Evolutionary conservation across 2,329 filamentous ascomycete genomes (phyloP).

Genomic region (Aureobasidium mangrovei): DNA sequence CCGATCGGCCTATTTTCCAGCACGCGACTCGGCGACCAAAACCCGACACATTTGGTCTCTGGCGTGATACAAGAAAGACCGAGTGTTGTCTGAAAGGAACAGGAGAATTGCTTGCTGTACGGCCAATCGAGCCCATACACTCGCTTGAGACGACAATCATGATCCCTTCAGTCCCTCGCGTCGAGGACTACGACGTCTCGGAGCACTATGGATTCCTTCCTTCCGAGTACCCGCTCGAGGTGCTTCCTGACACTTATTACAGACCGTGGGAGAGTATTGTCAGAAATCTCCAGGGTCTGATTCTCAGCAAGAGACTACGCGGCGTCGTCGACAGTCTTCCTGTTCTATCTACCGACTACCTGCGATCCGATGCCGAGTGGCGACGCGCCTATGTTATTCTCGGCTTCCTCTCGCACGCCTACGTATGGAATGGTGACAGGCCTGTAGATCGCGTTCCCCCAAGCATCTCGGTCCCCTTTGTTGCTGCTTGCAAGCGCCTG

Average conservation of each 20-base stretch:
- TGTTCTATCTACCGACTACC: conserved; percentile 69
- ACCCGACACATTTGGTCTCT: background rate
- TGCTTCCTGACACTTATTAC: conserved; percentile 84
- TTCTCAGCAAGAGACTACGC: conserved; percentile 76
- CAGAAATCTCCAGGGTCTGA: conserved; percentile 75
- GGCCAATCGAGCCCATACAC: background rate
- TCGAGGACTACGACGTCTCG: conserved; percentile 74
- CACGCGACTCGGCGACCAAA: background rate
- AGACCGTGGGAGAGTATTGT: conserved; percentile 86
- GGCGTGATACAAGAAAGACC: background rate
- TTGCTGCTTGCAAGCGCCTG: conserved; percentile 62
- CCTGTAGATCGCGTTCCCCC: conserved; percentile 67
- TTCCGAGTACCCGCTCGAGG: conserved; percentile 65
- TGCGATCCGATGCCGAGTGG: conserved; percentile 84
- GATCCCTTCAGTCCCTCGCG: conserved; percentile 37
- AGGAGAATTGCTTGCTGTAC: background rate
- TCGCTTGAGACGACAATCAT: conserved; percentile 21
- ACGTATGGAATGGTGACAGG: conserved; percentile 77
- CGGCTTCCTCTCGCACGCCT: conserved; percentile 71
- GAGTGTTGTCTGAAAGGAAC: background rate
- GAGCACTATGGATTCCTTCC: conserved; percentile 79
- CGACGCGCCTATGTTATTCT: conserved; percentile 74
- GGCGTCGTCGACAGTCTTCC: conserved; percentile 72
- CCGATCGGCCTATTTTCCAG: conserved; percentile 1
- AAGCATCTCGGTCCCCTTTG: conserved; percentile 72